Conservation (phyloP, 306 rosid genomes). For the Citrullus mucosospermus region DNA sequence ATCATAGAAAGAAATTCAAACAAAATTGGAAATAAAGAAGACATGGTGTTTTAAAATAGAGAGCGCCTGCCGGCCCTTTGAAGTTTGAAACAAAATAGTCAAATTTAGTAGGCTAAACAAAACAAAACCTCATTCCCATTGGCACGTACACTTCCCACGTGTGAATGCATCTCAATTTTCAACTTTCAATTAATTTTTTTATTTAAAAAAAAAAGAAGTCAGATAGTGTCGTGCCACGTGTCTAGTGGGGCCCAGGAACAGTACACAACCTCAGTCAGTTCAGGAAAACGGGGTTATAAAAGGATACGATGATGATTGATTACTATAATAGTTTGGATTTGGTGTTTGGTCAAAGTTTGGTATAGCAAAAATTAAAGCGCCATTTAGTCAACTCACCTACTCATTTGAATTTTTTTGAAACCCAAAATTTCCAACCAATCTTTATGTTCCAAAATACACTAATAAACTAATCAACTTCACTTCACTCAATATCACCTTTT, state of each 20-base stretch:
- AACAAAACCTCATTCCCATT: neutral
- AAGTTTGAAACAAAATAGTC: neutral
- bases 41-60: neutral
- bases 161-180: neutral
- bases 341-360: neutral
- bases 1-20: neutral
- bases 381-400: neutral
- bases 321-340: neutral
- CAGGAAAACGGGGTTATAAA: neutral
- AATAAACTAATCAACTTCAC: neutral
- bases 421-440: neutral
- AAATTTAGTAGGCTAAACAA: neutral
- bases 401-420: neutral
- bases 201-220: neutral
- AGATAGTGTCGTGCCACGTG: neutral
- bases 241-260: neutral
- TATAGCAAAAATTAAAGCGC: neutral
- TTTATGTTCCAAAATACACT: neutral
- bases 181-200: neutral
- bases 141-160: neutral
- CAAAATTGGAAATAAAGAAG: neutral
- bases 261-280: neutral
- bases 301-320: neutral
- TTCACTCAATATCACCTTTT: neutral
- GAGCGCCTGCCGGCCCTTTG: neutral